phyloP scores from a whole-genome alignment of 495 filamentous ascomycete species.

The Penicillium dipodomyicola region DNA sequence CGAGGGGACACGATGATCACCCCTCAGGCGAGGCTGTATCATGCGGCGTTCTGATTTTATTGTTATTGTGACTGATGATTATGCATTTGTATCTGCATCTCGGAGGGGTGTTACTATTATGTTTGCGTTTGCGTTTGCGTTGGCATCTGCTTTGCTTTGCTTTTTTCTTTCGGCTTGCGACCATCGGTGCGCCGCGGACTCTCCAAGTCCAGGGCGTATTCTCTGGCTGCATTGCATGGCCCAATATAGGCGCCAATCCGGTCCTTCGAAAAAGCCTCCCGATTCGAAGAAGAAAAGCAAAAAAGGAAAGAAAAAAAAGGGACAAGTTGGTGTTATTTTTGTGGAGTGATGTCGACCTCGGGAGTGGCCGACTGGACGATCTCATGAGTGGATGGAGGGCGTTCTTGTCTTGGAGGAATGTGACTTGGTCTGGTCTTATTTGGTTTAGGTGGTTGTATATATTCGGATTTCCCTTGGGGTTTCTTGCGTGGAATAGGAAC shows the following conservation, averaged over 20 bases:
- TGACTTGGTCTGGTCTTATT: not conserved
- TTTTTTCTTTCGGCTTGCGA: not conserved
- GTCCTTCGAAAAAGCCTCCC: not conserved
- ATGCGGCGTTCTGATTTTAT: conserved; percentile 21
- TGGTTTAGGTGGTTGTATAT: not conserved
- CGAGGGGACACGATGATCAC: conserved; percentile 19
- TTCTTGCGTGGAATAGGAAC: conserved; percentile 7
- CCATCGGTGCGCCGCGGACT: not conserved
- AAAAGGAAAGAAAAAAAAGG: too few species aligned
- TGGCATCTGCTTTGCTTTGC: not conserved
- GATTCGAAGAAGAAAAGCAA: too few species aligned
- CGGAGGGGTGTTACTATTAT: conserved; percentile 9
- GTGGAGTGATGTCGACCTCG: not conserved
- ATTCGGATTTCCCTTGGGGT: not conserved
- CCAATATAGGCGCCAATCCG: not conserved
- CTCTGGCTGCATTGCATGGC: not conserved
- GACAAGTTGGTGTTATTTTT: not conserved
- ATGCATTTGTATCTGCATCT: not conserved
- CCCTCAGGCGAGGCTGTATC: conserved; percentile 19
- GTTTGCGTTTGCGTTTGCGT: not conserved
- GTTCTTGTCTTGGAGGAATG: not conserved
- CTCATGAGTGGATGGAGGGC: conserved; percentile 8
- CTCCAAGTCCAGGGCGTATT: not conserved
- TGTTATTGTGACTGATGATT: not conserved
- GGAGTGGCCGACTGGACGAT: conserved; percentile 5